phyloP scores from a whole-genome alignment of 2,329 filamentous ascomycete genomes.

The Daldinia sp. region DNA sequence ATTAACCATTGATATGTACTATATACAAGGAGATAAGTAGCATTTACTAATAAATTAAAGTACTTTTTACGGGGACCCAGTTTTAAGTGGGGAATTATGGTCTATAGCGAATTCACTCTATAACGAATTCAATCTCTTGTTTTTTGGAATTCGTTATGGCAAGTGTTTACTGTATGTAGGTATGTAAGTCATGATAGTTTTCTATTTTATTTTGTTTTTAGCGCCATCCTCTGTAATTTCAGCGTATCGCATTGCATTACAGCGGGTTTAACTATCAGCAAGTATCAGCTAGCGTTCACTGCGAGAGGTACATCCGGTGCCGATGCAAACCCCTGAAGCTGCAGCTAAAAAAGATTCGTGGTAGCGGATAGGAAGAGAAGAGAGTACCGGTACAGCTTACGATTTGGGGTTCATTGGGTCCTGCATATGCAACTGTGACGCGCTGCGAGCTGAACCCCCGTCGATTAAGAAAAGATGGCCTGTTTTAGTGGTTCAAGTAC shows the following conservation, averaged over 20 bases:
- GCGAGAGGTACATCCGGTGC: slow-evolving; percentile 23
- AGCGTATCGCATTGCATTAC: slow-evolving; percentile 26
- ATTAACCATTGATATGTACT: too few relatives aligned
- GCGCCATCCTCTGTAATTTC: slow-evolving; percentile 22
- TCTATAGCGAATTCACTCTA: too few relatives aligned
- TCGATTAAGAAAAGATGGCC: slow-evolving; percentile 10
- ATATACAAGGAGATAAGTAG: too few relatives aligned
- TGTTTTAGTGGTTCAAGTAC: slow-evolving; percentile 36
- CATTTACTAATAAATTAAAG: too few relatives aligned
- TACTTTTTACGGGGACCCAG: too few relatives aligned
- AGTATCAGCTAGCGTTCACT: slow-evolving; percentile 20
- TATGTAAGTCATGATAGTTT: too few relatives aligned
- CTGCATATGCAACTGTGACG: slow-evolving; percentile 41
- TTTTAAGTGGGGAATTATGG: too few relatives aligned
- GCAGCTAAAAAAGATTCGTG: slow-evolving; percentile 23
- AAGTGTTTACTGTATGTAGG: too few relatives aligned
- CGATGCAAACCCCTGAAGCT: slow-evolving; percentile 25
- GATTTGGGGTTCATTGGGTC: slow-evolving; percentile 32
- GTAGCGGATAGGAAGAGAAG: slow-evolving; percentile 28
- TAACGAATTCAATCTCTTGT: too few relatives aligned
- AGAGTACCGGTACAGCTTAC: slow-evolving; percentile 27
- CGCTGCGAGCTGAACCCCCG: slow-evolving; percentile 30
- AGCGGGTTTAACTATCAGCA: slow-evolving; percentile 26
- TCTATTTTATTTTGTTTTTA: not conserved
- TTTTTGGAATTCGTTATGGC: too few relatives aligned